These are phyloP conservation scores for Taphrina betulina DNA, from an alignment of 1,139 yeast genomes.

Conservation along the genomic window DNA sequence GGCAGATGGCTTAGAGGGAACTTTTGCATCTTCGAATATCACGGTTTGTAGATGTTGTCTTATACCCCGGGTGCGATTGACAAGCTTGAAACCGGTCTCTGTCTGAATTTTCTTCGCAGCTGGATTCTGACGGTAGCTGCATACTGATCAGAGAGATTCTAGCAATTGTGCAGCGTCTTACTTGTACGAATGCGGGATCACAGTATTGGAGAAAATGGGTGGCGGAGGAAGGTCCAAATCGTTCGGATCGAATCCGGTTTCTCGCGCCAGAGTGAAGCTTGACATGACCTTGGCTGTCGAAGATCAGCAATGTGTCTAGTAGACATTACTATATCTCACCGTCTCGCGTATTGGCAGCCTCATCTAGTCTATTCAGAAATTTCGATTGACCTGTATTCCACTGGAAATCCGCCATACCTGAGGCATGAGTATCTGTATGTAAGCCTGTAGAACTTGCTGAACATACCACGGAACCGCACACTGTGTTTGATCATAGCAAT, in stretches of 20 bases:
- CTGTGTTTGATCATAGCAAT: conserved; percentile 68
- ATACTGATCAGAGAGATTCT: too few species aligned
- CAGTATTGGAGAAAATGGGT: conserved; percentile 72
- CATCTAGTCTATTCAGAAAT: conserved; percentile 49
- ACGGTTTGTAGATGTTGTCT: conserved; percentile 20
- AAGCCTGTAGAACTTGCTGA: not conserved
- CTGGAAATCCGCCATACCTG: conserved; percentile 84
- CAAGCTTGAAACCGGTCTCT: conserved; percentile 13
- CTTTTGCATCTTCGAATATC: conserved; percentile 19
- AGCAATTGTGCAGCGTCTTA: not conserved
- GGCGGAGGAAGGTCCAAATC: conserved; percentile 81
- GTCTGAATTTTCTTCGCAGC: conserved; percentile 13
- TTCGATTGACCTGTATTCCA: conserved; percentile 60
- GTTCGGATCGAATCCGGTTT: conserved; percentile 45
- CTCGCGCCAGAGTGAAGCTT: conserved; percentile 37
- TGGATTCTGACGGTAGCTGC: conserved; percentile 55
- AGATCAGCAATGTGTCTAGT: not conserved
- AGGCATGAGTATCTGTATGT: not conserved
- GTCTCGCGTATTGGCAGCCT: conserved; percentile 49
- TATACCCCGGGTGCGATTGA: conserved; percentile 10
- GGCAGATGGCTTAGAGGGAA: conserved; percentile 51
- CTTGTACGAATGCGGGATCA: conserved; percentile 73
- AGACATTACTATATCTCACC: conserved; percentile 38
- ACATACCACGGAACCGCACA: conserved; percentile 60
- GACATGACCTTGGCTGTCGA: conserved; percentile 4